These are phyloP conservation scores for Tephrocybe rancida DNA, from an alignment of 768 basidiomycete genomes.

Conservation along the genomic window DNA sequence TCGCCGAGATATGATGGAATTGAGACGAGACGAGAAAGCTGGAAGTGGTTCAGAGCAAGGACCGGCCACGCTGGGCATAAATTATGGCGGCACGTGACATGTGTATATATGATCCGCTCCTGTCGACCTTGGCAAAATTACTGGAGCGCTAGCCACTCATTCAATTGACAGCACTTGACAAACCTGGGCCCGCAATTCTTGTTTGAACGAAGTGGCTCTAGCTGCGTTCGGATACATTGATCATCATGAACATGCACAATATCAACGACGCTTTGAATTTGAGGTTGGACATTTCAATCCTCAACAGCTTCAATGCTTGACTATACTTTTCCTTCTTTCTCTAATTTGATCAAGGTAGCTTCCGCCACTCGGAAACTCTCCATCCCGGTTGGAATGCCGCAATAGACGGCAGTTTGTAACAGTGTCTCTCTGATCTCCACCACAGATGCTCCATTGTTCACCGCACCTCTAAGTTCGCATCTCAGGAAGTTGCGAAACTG, in stretches of 20 bases:
- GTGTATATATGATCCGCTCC: not conserved
- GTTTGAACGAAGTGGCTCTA: no score
- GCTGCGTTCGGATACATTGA: no score
- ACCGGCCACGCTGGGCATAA: not conserved
- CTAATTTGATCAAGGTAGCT: conserved; percentile 37
- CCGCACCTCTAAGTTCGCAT: conserved; percentile 34
- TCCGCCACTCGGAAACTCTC: conserved; percentile 42
- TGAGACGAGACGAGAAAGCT: conserved; percentile 5
- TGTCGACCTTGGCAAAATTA: not conserved
- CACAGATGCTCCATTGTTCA: conserved; percentile 45
- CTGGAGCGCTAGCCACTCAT: no score
- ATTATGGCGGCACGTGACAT: conserved; percentile 3
- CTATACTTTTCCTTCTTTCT: conserved; percentile 33
- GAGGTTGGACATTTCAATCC: no score
- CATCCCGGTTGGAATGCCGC: conserved; percentile 46
- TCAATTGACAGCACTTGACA: no score
- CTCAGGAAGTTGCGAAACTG: not conserved
- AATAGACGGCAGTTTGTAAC: conserved; percentile 43
- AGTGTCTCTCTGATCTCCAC: conserved; percentile 46
- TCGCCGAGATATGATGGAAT: conserved; percentile 7
- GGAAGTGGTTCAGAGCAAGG: not conserved
- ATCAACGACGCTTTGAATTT: no score
- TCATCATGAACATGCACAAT: no score
- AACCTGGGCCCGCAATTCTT: no score
- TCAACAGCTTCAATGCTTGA: not conserved